phyloP scores from a whole-genome alignment of 306 rosid species.

The Lithocarpus polystachyus region DNA sequence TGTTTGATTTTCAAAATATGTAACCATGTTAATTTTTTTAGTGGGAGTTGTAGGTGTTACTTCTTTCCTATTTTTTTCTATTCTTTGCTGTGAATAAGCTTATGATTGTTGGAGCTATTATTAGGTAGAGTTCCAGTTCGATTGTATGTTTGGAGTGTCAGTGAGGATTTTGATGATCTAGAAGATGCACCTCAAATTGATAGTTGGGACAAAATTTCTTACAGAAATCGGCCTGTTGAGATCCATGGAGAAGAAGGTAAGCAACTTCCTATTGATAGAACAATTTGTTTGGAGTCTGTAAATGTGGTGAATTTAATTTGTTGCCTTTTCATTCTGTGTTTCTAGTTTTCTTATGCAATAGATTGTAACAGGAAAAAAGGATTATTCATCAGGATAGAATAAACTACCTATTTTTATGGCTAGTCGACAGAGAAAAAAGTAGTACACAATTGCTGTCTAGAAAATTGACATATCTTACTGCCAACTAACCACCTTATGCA shows the following conservation, averaged over 20 bases:
- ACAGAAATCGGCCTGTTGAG: constrained; percentile 83
- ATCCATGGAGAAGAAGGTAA: constrained; percentile 71
- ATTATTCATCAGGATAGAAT: background rate
- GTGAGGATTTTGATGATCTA: constrained; percentile 63
- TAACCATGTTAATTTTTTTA: too few species aligned
- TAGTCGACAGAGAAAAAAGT: background rate
- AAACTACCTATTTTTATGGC: background rate
- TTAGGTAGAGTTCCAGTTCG: constrained; percentile 87
- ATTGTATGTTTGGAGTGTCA: constrained; percentile 62
- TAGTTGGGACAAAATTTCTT: constrained; percentile 85
- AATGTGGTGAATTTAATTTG: background rate
- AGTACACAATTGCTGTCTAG: background rate
- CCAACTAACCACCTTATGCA: too few species aligned
- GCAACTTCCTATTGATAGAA: background rate
- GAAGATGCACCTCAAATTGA: constrained; percentile 79
- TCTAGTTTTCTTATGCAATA: background rate
- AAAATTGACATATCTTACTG: background rate
- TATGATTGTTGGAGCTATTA: constrained; percentile 22
- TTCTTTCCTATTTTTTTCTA: background rate
- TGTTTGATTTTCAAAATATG: too few species aligned
- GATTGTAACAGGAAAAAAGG: background rate
- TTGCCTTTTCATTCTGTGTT: background rate
- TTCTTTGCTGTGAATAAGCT: constrained; percentile 1
- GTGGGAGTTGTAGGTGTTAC: background rate
- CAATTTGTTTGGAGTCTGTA: background rate